A percentile compares a stretch with the other conserved stretches of the same genome.
These are phyloP conservation scores for Populus alba DNA, from an alignment of 345 rosid species.

Conservation along the genomic window DNA sequence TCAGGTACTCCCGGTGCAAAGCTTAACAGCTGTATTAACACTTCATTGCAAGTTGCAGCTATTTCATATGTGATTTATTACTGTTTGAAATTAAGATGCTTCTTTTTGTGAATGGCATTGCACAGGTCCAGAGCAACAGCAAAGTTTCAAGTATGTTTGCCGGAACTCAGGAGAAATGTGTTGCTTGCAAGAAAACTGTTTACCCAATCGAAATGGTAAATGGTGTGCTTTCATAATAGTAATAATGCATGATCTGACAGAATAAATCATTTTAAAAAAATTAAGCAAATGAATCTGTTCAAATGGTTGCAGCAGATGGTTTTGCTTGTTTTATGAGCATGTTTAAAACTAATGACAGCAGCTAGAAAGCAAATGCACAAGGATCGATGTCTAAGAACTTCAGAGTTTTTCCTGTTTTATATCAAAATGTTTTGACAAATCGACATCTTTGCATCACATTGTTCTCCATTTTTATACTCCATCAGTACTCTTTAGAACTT, in stretches of 20 bases:
- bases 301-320: neutral
- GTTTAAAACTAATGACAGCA: neutral
- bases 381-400: neutral
- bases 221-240: neutral
- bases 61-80: neutral
- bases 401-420: neutral
- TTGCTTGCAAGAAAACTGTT: conserved; percentile 71
- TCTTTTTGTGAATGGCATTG: neutral
- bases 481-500: neutral
- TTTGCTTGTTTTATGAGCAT: neutral
- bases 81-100: neutral
- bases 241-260: neutral
- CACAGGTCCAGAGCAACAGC: conserved; percentile 49
- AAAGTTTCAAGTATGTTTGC: conserved; percentile 63
- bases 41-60: neutral
- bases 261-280: neutral
- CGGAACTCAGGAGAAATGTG: conserved; percentile 78
- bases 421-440: neutral
- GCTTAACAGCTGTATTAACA: neutral
- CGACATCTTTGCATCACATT: neutral
- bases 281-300: neutral
- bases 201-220: conserved; percentile 71
- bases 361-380: neutral
- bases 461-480: neutral
- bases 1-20: conserved; percentile 37